Conservation (phyloP, 768 basidiomycete species). For the Suillus decipiens region DNA sequence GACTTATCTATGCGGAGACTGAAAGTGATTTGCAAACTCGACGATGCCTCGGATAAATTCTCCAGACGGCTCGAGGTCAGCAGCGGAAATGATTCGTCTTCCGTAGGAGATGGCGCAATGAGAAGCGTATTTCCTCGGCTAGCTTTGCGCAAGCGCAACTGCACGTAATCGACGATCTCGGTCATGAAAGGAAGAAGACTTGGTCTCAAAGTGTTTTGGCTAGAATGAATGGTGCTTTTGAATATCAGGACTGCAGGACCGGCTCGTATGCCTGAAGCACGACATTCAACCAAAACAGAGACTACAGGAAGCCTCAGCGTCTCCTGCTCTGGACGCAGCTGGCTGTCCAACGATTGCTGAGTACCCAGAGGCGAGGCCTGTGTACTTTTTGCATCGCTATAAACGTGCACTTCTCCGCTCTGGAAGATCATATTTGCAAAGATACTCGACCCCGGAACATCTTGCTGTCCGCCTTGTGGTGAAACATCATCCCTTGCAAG, state of each 20-base stretch:
- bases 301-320: constrained; percentile 74
- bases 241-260: constrained; percentile 72
- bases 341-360: constrained; percentile 25
- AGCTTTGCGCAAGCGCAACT: constrained; percentile 64
- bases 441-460: constrained; percentile 58
- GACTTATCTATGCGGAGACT: constrained; percentile 93
- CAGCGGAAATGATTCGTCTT: constrained; percentile 12
- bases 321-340: constrained; percentile 42
- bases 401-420: constrained; percentile 82
- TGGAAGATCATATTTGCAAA: constrained; percentile 72
- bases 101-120: constrained; percentile 12
- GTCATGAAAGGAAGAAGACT: constrained; percentile 84
- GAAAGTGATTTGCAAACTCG: constrained; percentile 74
- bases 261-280: constrained; percentile 48
- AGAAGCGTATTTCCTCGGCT: constrained; percentile 31
- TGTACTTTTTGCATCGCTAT: constrained; percentile 50
- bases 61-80: constrained; percentile 21
- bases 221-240: constrained; percentile 87
- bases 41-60: constrained; percentile 28
- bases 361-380: constrained; percentile 44
- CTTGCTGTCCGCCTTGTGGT: constrained; percentile 12
- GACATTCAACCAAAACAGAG: constrained; percentile 84
- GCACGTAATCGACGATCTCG: constrained; percentile 69
- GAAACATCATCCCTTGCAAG: constrained; percentile 18
- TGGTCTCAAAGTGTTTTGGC: constrained; percentile 82